Percentiles rank a stretch among this genome's conserved stretches.
Conservation (phyloP, 2,329 filamentous ascomycete species). For the Penicillium aurantiogriseum region DNA sequence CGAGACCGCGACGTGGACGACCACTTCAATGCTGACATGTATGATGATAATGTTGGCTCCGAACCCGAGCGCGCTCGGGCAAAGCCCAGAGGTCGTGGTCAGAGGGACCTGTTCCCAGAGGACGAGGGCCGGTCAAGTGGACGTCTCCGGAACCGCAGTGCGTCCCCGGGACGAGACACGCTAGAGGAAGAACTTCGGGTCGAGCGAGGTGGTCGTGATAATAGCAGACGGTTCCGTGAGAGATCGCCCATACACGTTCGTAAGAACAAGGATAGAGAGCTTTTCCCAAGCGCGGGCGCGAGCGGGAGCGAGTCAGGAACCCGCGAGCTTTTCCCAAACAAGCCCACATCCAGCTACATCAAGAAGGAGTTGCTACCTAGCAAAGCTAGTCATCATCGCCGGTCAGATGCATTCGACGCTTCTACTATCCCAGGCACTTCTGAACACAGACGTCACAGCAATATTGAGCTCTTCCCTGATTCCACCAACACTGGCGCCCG, state of each 20-base stretch:
- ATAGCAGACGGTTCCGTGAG: constrained; percentile 42
- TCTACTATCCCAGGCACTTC: constrained; percentile 35
- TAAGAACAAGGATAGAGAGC: constrained; percentile 51
- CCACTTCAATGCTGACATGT: constrained; percentile 73
- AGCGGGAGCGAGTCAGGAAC: constrained; percentile 34
- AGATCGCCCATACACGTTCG: constrained; percentile 40
- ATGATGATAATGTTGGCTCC: constrained; percentile 62
- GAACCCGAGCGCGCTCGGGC: constrained; percentile 27
- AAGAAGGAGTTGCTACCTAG: constrained; percentile 61
- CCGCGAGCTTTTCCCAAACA: constrained; percentile 50
- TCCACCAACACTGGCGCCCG: constrained; percentile 46
- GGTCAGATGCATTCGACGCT: constrained; percentile 54
- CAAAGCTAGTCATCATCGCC: constrained; percentile 47
- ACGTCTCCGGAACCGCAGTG: constrained; percentile 58
- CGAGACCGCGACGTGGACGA: constrained; percentile 51
- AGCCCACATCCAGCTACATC: constrained; percentile 42
- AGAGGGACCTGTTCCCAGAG: constrained; percentile 42
- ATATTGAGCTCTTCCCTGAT: constrained; percentile 43
- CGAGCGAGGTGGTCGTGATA: constrained; percentile 39
- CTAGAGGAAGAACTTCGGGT: constrained; percentile 41
- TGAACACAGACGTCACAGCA: constrained; percentile 31
- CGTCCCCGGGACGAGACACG: constrained; percentile 57
- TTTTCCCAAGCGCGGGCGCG: constrained; percentile 53
- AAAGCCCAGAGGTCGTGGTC: constrained; percentile 31
- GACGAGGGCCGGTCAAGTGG: constrained; percentile 38